Evolutionary conservation across 1,284 basidiomycete genomes (phyloP).

Genomic region (Stygiomarasmius scandens): DNA sequence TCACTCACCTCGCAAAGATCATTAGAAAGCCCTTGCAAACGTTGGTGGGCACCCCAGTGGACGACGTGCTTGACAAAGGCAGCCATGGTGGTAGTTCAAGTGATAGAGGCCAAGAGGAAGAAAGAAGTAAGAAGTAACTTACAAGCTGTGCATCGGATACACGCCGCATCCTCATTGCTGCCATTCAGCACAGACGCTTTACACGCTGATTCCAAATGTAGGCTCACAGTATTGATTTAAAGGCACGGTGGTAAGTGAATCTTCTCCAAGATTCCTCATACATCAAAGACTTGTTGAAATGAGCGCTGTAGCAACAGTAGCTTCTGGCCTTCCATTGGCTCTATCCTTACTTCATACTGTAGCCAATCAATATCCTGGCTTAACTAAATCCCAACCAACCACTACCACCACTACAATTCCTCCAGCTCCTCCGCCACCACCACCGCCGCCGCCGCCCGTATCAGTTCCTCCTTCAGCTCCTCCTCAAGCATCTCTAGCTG

Average conservation of each 20-base stretch:
- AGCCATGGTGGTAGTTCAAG: conserved; percentile 34
- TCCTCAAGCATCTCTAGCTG: conserved; percentile 25
- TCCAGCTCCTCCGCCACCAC: conserved; percentile 13
- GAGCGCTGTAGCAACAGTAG: conserved; percentile 34
- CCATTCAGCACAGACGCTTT: background rate
- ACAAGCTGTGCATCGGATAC: conserved; percentile 1
- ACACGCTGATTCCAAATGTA: background rate
- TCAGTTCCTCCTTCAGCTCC: conserved; percentile 27
- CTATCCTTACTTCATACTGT: conserved; percentile 54
- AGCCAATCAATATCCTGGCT: conserved; percentile 48
- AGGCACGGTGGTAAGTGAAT: background rate
- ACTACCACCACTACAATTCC: conserved; percentile 24
- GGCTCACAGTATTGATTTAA: background rate
- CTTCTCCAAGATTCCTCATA: conserved; percentile 23
- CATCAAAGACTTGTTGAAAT: conserved; percentile 22
- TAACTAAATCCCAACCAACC: conserved; percentile 33
- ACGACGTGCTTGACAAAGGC: conserved; percentile 40
- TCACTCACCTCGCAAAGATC: conserved; percentile 34
- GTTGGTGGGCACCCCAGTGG: conserved; percentile 36
- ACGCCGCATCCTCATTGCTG: conserved; percentile 10
- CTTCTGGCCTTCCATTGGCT: conserved; percentile 50
- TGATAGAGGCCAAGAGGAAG: conserved; percentile 3
- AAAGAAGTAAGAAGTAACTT: background rate
- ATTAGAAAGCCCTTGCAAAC: conserved; percentile 21
- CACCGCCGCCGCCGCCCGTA: conserved; percentile 24